Evolutionary conservation across 192 early-diverging fungal genomes (phyloP).

Genomic region (Diversispora epigaea): DNA sequence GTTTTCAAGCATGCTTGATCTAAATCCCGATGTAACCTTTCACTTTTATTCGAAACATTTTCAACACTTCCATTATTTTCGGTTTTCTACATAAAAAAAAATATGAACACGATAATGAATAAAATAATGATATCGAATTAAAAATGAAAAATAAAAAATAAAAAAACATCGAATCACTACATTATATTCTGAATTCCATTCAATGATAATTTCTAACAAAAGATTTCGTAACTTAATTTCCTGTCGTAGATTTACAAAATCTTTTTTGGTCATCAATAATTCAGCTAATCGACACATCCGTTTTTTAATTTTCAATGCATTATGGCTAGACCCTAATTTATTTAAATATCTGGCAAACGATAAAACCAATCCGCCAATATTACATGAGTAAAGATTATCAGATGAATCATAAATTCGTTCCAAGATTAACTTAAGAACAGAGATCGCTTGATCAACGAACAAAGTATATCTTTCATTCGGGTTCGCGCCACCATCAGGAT

Average conservation of each 20-base stretch:
- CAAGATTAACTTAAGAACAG: conserved; percentile 68
- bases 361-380: conserved; percentile 67
- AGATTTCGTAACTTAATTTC: conserved; percentile 74
- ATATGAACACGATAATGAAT: neutral
- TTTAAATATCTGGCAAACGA: conserved; percentile 72
- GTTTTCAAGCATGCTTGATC: conserved; percentile 81
- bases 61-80: conserved; percentile 34
- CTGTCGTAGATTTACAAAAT: conserved; percentile 65
- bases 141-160: neutral
- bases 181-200: conserved; percentile 73
- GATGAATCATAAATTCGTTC: conserved; percentile 66
- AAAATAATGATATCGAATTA: neutral
- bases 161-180: conserved; percentile 38
- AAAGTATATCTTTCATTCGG: conserved; percentile 61
- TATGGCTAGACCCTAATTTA: conserved; percentile 52
- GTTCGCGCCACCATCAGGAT: conserved; percentile 53
- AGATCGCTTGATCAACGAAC: conserved; percentile 73
- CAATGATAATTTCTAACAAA: conserved; percentile 68
- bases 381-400: conserved; percentile 59
- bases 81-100: conserved; percentile 27
- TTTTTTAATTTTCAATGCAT: conserved; percentile 66
- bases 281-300: conserved; percentile 75
- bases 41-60: conserved; percentile 42
- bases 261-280: conserved; percentile 71
- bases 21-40: conserved; percentile 70